Conservation (phyloP, 2,329 filamentous ascomycete species). For the Penicillium sumatraense region DNA sequence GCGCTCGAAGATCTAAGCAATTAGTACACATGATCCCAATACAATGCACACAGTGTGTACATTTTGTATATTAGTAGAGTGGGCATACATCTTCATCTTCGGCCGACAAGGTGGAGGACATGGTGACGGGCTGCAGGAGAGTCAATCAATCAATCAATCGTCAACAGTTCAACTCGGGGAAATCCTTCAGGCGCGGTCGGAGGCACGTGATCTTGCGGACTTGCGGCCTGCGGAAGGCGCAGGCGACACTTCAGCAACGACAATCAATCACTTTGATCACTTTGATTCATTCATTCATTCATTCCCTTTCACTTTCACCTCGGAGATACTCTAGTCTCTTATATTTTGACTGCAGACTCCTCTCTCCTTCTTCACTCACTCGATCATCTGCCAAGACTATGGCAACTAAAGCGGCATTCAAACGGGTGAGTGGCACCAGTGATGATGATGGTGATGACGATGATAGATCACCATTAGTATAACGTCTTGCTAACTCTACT, state of each 20-base stretch:
- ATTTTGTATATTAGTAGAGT: too few species aligned
- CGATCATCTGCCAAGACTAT: constrained; percentile 48
- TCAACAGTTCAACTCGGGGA: constrained; percentile 11
- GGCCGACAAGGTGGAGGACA: constrained; percentile 48
- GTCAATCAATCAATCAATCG: too few species aligned
- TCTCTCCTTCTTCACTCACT: not conserved
- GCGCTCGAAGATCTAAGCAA: constrained; percentile 40
- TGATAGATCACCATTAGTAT: too few species aligned
- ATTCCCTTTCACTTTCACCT: not conserved
- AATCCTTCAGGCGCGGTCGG: constrained; percentile 24
- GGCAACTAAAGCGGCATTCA: constrained; percentile 74
- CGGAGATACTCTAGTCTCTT: not conserved
- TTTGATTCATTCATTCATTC: not conserved
- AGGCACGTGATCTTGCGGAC: constrained; percentile 18
- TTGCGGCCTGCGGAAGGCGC: not conserved
- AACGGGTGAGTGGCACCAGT: constrained; percentile 59
- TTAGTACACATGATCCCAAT: constrained; percentile 15
- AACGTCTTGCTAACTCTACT: too few species aligned
- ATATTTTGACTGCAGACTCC: not conserved
- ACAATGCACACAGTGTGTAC: too few species aligned
- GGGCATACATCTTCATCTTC: constrained; percentile 49
- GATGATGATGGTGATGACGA: too few species aligned
- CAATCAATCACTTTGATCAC: not conserved
- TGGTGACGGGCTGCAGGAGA: constrained; percentile 44
- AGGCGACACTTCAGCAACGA: too few species aligned